Percentiles rank a stretch among this genome's conserved stretches.
phyloP scores from a whole-genome alignment of 139 green algal species.

The Coelastrella sp. region DNA sequence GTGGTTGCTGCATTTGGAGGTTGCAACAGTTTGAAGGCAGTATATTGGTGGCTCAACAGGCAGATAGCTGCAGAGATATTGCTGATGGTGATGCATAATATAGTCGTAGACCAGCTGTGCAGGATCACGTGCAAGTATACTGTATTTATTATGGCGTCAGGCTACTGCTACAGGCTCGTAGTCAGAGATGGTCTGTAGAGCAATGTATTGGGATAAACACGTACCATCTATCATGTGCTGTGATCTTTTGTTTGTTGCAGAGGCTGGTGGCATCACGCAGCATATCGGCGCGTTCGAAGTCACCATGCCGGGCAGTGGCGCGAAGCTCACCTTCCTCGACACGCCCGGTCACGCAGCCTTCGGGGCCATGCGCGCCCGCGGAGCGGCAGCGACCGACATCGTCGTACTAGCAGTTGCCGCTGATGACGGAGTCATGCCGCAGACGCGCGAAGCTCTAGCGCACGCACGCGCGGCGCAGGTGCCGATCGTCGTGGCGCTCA shows the following conservation, averaged over 20 bases:
- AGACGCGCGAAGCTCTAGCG: constrained; percentile 86
- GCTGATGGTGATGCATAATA: no score
- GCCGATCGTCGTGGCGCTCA: constrained; percentile 91
- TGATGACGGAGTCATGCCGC: constrained; percentile 94
- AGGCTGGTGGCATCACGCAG: constrained; percentile 96
- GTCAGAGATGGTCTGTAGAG: no score
- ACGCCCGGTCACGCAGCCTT: constrained; percentile 97
- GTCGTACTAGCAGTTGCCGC: constrained; percentile 93
- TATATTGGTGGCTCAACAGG: no score
- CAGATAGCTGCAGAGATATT: no score
- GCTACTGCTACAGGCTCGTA: no score
- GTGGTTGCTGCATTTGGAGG: no score
- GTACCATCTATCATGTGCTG: no score
- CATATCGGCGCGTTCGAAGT: constrained; percentile 96
- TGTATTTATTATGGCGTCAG: no score
- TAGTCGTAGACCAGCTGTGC: no score
- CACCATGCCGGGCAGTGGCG: constrained; percentile 64
- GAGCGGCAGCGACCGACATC: constrained; percentile 88
- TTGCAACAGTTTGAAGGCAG: no score
- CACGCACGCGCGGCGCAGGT: constrained; percentile 76
- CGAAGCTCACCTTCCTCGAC: constrained; percentile 92
- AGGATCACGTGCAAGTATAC: no score
- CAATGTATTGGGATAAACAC: no score
- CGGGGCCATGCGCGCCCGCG: constrained; percentile 88
- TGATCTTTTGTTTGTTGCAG: constrained; percentile 37